Conservation (phyloP, 345 rosid genomes). For the Murraya koenigii region DNA sequence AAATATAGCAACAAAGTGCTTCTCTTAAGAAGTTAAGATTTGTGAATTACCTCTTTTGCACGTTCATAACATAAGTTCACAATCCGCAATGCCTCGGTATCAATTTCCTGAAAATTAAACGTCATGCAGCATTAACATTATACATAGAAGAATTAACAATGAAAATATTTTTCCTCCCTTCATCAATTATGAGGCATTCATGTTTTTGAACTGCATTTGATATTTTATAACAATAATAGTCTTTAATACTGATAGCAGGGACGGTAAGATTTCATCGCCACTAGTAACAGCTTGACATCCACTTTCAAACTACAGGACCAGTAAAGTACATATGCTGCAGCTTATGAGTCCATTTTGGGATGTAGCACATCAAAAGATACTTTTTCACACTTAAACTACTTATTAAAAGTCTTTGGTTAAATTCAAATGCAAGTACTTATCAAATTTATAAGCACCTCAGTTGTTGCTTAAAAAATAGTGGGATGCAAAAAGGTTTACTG, state of each 20-base stretch:
- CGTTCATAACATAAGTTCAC: slow-evolving; percentile 64
- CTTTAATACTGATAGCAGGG: not conserved
- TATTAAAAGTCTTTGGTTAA: no score
- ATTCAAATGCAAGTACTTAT: no score
- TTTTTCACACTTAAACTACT: no score
- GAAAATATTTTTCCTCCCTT: not conserved
- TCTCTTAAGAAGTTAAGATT: not conserved
- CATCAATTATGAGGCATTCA: not conserved
- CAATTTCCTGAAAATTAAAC: slow-evolving; percentile 61
- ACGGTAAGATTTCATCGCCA: not conserved
- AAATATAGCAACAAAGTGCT: not conserved
- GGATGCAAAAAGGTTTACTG: not conserved
- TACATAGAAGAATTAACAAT: not conserved
- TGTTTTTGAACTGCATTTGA: not conserved
- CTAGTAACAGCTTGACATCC: not conserved
- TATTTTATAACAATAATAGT: no score
- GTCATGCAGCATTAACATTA: not conserved
- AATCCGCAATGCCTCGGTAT: slow-evolving; percentile 69
- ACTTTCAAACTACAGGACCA: not conserved
- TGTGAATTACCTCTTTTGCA: slow-evolving; percentile 67
- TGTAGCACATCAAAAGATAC: no score
- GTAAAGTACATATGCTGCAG: not conserved
- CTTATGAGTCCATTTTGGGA: no score
- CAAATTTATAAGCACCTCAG: no score
- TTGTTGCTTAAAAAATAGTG: not conserved